phyloP scores from a whole-genome alignment of 805 yeast species.

The Metschnikowia kofuensis region DNA sequence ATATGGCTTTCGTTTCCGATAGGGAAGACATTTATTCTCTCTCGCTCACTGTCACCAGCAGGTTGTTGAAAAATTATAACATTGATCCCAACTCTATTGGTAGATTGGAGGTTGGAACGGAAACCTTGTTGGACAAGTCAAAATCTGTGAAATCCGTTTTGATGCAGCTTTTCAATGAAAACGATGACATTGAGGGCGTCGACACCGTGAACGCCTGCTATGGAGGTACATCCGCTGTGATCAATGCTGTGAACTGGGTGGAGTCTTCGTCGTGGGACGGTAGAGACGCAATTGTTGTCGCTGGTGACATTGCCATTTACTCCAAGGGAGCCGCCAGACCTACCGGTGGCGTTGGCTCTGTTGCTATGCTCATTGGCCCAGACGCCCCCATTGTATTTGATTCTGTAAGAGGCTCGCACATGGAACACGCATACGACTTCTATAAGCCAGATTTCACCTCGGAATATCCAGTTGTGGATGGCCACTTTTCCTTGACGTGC shows the following conservation, averaged over 20 bases:
- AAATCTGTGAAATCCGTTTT: slow-evolving; percentile 94
- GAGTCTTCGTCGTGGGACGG: slow-evolving; percentile 98
- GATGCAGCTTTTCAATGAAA: slow-evolving; percentile 89
- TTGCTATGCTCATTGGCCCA: slow-evolving; percentile 92
- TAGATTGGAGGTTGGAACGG: slow-evolving; percentile 97
- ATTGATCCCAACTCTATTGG: slow-evolving; percentile 82
- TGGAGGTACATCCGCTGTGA: slow-evolving; percentile 95
- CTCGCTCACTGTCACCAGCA: slow-evolving; percentile 82
- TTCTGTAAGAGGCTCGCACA: slow-evolving; percentile 81
- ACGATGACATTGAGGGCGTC: slow-evolving; percentile 90
- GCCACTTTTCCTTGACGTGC: slow-evolving; percentile 91
- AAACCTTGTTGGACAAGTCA: slow-evolving; percentile 93
- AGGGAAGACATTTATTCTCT: slow-evolving; percentile 96
- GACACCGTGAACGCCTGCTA: slow-evolving; percentile 97
- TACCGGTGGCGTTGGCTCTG: slow-evolving; percentile 98
- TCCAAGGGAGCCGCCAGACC: slow-evolving; percentile 98
- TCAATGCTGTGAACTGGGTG: slow-evolving; percentile 93
- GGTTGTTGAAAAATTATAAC: slow-evolving; percentile 74
- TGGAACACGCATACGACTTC: slow-evolving; percentile 97
- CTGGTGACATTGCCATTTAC: slow-evolving; percentile 97
- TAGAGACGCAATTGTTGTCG: slow-evolving; percentile 92
- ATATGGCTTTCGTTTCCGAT: slow-evolving; percentile 96
- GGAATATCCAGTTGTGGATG: slow-evolving; percentile 97
- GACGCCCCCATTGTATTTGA: slow-evolving; percentile 97
- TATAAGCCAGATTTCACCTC: slow-evolving; percentile 96